phyloP scores from a whole-genome alignment of 495 filamentous ascomycete genomes.

The Podospora pseudocomata region DNA sequence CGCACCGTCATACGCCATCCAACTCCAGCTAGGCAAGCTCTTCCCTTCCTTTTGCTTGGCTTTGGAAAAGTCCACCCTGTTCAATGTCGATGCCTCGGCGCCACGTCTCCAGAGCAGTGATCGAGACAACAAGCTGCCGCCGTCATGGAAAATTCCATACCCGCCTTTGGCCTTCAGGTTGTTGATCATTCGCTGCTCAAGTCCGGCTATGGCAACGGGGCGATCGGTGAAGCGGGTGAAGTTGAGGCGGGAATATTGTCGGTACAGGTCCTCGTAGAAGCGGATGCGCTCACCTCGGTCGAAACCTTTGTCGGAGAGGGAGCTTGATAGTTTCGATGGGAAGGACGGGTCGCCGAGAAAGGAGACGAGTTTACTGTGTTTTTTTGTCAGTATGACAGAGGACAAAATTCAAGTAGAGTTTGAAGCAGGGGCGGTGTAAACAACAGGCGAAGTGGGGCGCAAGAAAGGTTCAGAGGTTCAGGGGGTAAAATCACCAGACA shows the following conservation, averaged over 20 bases:
- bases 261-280: constrained; percentile 31
- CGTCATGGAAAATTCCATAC: constrained; percentile 27
- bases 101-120: constrained; percentile 25
- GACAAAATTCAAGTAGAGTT: not conserved
- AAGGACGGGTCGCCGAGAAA: constrained; percentile 40
- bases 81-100: not conserved
- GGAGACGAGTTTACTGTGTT: constrained; percentile 25
- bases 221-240: constrained; percentile 28
- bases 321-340: constrained; percentile 20
- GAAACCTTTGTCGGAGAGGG: not conserved
- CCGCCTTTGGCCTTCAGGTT: constrained; percentile 23
- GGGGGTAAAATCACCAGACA: not conserved
- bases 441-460: too few species aligned
- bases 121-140: constrained; percentile 16
- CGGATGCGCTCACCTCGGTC: constrained; percentile 23
- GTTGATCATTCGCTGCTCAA: constrained; percentile 29
- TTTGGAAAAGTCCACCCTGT: not conserved
- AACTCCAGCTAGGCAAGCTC: constrained; percentile 11
- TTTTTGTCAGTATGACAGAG: not conserved
- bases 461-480: not conserved
- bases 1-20: constrained; percentile 14
- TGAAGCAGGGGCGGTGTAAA: not conserved
- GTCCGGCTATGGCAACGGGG: constrained; percentile 31
- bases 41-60: not conserved
- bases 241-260: constrained; percentile 31